Percentiles rank a stretch among this genome's conserved stretches.
These are phyloP conservation scores for Torulaspora pretoriensis DNA, from an alignment of 1,139 yeast species.

Conservation along the genomic window DNA sequence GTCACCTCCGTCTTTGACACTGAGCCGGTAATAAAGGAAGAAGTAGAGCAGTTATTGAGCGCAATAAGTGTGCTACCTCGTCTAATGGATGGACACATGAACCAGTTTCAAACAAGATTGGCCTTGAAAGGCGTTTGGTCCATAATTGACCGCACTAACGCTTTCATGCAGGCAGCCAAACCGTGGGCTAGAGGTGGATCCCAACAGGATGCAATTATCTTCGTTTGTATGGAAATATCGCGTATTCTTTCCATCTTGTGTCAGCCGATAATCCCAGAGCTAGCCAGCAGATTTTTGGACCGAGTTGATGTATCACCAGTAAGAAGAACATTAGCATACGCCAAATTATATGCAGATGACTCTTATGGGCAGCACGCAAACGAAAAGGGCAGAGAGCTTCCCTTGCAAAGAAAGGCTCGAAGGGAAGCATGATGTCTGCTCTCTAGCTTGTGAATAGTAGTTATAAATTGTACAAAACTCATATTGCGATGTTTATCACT, in stretches of 20 bases:
- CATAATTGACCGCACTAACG: conserved; percentile 58
- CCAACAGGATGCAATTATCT: conserved; percentile 52
- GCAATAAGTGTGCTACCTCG: conserved; percentile 34
- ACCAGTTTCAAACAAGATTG: conserved; percentile 50
- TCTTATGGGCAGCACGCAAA: conserved; percentile 47
- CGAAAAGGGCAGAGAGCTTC: conserved; percentile 41
- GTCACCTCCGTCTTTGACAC: conserved; percentile 5
- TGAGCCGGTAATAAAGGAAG: conserved; percentile 7
- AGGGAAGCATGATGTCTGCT: conserved; percentile 14
- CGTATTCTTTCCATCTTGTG: conserved; percentile 65
- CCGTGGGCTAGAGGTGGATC: conserved; percentile 51
- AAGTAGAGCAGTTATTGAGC: conserved; percentile 20
- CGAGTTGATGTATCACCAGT: conserved; percentile 50
- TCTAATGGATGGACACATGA: conserved; percentile 44
- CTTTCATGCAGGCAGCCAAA: conserved; percentile 52
- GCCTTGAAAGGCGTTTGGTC: conserved; percentile 65
- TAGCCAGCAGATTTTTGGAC: conserved; percentile 57
- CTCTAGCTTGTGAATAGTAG: conserved; percentile 6
- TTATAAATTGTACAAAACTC: conserved; percentile 8
- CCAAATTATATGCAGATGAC: conserved; percentile 46
- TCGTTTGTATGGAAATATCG: conserved; percentile 63
- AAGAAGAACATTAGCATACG: conserved; percentile 41
- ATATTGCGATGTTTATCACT: conserved; percentile 38
- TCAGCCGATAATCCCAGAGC: conserved; percentile 67
- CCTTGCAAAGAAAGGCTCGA: conserved; percentile 33